Evolutionary conservation across 192 early-diverging fungal genomes (phyloP).

Genomic region (Helicostylum pulchrum): DNA sequence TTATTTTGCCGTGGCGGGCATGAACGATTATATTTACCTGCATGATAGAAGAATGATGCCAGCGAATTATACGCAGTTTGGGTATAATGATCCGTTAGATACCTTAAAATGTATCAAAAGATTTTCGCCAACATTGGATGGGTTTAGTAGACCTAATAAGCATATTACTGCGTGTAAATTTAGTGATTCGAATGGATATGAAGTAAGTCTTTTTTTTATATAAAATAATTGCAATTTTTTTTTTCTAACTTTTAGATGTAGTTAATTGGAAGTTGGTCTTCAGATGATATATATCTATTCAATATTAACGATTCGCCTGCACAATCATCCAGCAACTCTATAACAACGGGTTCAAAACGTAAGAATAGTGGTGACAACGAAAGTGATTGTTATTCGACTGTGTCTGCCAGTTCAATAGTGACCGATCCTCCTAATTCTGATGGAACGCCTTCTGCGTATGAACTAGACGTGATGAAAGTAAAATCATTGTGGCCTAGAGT

Average conservation of each 20-base stretch:
- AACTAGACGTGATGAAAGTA: no score
- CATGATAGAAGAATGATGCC: constrained; percentile 47
- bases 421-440: no score
- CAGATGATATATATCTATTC: constrained; percentile 54
- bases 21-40: constrained; percentile 33
- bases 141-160: neutral
- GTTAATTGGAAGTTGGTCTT: constrained; percentile 59
- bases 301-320: constrained; percentile 38
- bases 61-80: neutral
- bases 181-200: constrained; percentile 31
- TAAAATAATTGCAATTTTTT: neutral
- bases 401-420: no score
- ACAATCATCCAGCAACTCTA: neutral
- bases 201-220: constrained; percentile 3
- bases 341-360: neutral
- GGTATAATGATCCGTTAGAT: neutral
- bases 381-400: no score
- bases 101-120: constrained; percentile 20
- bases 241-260: constrained; percentile 14
- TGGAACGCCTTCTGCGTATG: no score
- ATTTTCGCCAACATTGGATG: constrained; percentile 13
- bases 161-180: constrained; percentile 37
- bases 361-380: neutral
- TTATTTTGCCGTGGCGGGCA: constrained; percentile 60
- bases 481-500: no score